These are phyloP conservation scores for Mycena alexandri DNA, from an alignment of 768 basidiomycete species.

Conservation along the genomic window DNA sequence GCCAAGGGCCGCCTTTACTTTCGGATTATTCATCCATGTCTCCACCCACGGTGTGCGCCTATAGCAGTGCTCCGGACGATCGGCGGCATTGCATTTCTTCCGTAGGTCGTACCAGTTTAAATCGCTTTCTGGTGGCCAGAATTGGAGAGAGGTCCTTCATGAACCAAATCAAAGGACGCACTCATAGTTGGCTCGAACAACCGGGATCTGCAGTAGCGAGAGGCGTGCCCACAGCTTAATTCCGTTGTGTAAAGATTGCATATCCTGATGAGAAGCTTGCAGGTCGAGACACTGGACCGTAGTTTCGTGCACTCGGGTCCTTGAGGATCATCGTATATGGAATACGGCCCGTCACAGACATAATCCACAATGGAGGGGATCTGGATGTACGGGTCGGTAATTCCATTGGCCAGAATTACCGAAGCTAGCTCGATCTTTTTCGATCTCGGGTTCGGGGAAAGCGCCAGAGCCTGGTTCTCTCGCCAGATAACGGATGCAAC, in stretches of 20 bases:
- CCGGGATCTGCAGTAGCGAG: conserved; percentile 33
- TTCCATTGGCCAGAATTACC: conserved; percentile 64
- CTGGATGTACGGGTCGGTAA: conserved; percentile 60
- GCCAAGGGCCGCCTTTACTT: conserved; percentile 60
- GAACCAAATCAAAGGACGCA: background rate
- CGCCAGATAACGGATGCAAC: conserved; percentile 61
- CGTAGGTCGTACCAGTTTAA: conserved; percentile 69
- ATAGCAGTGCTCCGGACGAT: conserved; percentile 52
- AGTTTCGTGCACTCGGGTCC: conserved; percentile 56
- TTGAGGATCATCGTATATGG: conserved; percentile 55
- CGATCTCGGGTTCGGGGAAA: conserved; percentile 40
- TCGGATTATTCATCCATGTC: conserved; percentile 62
- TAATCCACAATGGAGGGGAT: conserved; percentile 60
- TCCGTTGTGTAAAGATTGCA: conserved; percentile 31
- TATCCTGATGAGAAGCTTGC: conserved; percentile 30
- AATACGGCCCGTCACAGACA: conserved; percentile 54
- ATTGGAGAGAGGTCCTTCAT: background rate
- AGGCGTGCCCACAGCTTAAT: conserved; percentile 27
- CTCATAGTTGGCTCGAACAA: conserved; percentile 37
- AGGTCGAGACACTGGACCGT: conserved; percentile 51
- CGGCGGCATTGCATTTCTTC: conserved; percentile 57
- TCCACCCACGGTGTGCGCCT: conserved; percentile 63
- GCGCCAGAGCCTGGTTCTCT: conserved; percentile 48
- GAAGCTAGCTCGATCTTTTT: conserved; percentile 55
- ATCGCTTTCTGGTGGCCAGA: conserved; percentile 28